A percentile compares a stretch with the other conserved stretches of the same genome.
These are phyloP conservation scores for Graphilbum fragrans DNA, from an alignment of 2,329 filamentous ascomycete species.

Conservation along the genomic window DNA sequence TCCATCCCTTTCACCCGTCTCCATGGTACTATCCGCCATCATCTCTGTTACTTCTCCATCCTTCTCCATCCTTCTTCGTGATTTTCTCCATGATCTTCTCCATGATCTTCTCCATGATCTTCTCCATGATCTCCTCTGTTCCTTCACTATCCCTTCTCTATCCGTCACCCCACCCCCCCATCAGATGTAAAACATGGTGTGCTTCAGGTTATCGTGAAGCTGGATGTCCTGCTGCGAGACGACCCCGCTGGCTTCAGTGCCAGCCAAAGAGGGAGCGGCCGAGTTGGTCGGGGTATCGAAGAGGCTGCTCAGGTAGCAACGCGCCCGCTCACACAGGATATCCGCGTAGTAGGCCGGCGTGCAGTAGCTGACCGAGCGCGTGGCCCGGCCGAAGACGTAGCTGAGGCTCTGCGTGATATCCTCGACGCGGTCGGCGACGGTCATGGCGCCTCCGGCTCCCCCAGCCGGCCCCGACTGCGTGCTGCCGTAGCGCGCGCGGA, in stretches of 20 bases:
- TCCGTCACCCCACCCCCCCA: too few relatives aligned
- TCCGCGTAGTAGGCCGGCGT: constrained; percentile 89
- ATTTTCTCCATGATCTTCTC: too few relatives aligned
- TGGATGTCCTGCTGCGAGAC: background rate
- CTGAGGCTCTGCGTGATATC: constrained; percentile 67
- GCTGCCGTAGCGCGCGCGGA: constrained; percentile 22
- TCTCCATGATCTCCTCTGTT: too few relatives aligned
- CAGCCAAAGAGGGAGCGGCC: background rate
- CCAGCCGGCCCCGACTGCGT: background rate
- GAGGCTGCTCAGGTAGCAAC: constrained; percentile 40
- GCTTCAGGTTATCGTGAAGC: background rate
- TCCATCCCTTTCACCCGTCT: too few relatives aligned
- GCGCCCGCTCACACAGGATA: constrained; percentile 65
- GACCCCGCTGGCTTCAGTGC: background rate
- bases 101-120: too few relatives aligned
- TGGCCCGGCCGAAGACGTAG: constrained; percentile 74
- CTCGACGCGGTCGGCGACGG: constrained; percentile 52
- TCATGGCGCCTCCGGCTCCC: background rate
- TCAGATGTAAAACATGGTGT: constrained; percentile 6
- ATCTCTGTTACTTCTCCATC: too few relatives aligned
- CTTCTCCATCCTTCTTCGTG: too few relatives aligned
- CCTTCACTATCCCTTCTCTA: too few relatives aligned
- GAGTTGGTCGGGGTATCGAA: constrained; percentile 2
- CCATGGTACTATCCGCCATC: too few relatives aligned
- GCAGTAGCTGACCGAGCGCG: constrained; percentile 78